These are phyloP conservation scores for Pisolithus tinctorius DNA, from an alignment of 768 basidiomycete genomes.

Conservation along the genomic window DNA sequence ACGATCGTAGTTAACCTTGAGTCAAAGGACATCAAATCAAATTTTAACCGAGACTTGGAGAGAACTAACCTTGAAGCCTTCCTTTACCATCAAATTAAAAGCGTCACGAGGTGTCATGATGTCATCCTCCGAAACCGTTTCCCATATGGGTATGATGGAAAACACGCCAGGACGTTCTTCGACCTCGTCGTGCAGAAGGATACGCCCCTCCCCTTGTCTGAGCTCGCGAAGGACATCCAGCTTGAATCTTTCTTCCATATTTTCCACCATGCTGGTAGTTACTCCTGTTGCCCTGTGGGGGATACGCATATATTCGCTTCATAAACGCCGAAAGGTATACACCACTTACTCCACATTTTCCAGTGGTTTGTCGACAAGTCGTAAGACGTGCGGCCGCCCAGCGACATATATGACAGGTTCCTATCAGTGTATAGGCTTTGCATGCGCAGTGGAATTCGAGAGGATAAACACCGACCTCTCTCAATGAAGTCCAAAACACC, in stretches of 20 bases:
- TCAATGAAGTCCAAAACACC: conserved; percentile 91
- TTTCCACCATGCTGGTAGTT: conserved; percentile 82
- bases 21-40: conserved; percentile 1
- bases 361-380: conserved; percentile 79
- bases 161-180: conserved; percentile 89
- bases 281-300: conserved; percentile 80
- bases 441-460: neutral
- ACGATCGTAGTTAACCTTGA: conserved; percentile 78
- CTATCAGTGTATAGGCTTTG: conserved; percentile 28
- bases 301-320: neutral
- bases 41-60: neutral
- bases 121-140: conserved; percentile 71
- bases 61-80: conserved; percentile 57
- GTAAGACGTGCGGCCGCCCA: conserved; percentile 84
- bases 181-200: conserved; percentile 92
- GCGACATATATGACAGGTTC: conserved; percentile 91
- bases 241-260: conserved; percentile 86
- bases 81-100: conserved; percentile 63
- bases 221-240: conserved; percentile 82
- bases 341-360: conserved; percentile 85
- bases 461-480: conserved; percentile 54
- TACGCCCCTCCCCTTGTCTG: conserved; percentile 58
- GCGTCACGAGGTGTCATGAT: conserved; percentile 86
- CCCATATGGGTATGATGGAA: conserved; percentile 92
- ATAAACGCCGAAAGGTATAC: neutral